Percentiles rank a stretch among this genome's conserved stretches.
Conservation (phyloP, 148 eudicot species). For the Spergularia bocconei region DNA sequence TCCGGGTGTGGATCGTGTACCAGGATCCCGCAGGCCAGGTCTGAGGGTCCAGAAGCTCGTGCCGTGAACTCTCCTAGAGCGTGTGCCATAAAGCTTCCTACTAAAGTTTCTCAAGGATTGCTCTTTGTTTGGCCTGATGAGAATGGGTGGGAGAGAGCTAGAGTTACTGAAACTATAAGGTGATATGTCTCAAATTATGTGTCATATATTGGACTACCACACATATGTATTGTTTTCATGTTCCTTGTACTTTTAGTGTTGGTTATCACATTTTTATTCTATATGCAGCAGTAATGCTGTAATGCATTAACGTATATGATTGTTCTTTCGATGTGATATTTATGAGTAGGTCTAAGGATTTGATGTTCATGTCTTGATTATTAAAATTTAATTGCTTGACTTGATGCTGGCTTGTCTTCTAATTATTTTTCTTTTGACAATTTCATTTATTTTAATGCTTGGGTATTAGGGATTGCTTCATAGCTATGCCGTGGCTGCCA, state of each 20-base stretch:
- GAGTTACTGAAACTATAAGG: slow-evolving; percentile 68
- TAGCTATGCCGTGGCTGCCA: background rate
- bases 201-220: background rate
- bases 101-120: slow-evolving; percentile 91
- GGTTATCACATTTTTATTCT: background rate
- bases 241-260: background rate
- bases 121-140: slow-evolving; percentile 99
- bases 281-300: background rate
- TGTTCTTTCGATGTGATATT: background rate
- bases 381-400: background rate
- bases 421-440: background rate
- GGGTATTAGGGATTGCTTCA: slow-evolving; percentile 10
- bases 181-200: slow-evolving; percentile 25
- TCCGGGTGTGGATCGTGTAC: slow-evolving; percentile 77
- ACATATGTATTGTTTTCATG: slow-evolving; percentile 3
- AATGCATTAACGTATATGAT: background rate
- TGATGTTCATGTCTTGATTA: background rate
- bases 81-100: slow-evolving; percentile 77
- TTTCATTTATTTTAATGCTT: background rate
- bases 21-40: slow-evolving; percentile 80
- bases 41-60: slow-evolving; percentile 82
- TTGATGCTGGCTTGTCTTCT: background rate
- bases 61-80: slow-evolving; percentile 81
- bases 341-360: background rate
- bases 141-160: slow-evolving; percentile 88